A percentile compares a stretch with the other conserved stretches of the same genome.
Conservation (phyloP, 1,284 basidiomycete genomes). For the Moesziomyces sp. region DNA sequence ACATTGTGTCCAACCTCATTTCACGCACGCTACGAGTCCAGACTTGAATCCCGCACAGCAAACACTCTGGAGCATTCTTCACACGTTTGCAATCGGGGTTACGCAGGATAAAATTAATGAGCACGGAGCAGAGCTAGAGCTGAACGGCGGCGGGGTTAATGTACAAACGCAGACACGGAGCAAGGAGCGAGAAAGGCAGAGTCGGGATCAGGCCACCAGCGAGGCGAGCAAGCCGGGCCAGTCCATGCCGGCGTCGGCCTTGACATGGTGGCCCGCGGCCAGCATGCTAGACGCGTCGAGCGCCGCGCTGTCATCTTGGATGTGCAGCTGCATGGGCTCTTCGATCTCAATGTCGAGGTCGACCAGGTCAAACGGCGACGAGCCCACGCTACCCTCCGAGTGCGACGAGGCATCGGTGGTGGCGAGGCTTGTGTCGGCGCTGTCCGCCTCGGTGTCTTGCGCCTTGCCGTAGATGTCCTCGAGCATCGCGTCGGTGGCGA, state of each 20-base stretch:
- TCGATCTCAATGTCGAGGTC: slow-evolving; percentile 52
- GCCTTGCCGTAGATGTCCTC: slow-evolving; percentile 34
- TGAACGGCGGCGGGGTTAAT: background rate
- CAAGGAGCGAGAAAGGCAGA: background rate
- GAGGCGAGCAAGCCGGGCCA: slow-evolving; percentile 37
- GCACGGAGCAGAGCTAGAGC: background rate
- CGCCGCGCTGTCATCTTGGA: slow-evolving; percentile 17
- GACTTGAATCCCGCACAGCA: no score
- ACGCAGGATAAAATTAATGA: no score
- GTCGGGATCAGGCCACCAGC: slow-evolving; percentile 16
- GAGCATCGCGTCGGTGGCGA: slow-evolving; percentile 47
- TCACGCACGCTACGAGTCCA: no score
- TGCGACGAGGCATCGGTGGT: slow-evolving; percentile 11
- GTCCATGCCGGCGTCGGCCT: slow-evolving; percentile 24
- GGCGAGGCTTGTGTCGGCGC: slow-evolving; percentile 7
- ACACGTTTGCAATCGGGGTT: no score
- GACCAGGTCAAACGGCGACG: slow-evolving; percentile 47
- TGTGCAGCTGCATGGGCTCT: slow-evolving; percentile 39
- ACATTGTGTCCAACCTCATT: no score
- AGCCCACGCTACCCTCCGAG: slow-evolving; percentile 23
- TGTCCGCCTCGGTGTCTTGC: slow-evolving; percentile 9
- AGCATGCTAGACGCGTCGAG: slow-evolving; percentile 5
- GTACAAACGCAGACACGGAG: slow-evolving; percentile 16
- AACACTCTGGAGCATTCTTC: no score
- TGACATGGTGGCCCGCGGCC: background rate